A percentile compares a stretch with the other conserved stretches of the same genome.
Evolutionary conservation across 805 yeast species (phyloP).

Genomic region (Candida yuanshanica): DNA sequence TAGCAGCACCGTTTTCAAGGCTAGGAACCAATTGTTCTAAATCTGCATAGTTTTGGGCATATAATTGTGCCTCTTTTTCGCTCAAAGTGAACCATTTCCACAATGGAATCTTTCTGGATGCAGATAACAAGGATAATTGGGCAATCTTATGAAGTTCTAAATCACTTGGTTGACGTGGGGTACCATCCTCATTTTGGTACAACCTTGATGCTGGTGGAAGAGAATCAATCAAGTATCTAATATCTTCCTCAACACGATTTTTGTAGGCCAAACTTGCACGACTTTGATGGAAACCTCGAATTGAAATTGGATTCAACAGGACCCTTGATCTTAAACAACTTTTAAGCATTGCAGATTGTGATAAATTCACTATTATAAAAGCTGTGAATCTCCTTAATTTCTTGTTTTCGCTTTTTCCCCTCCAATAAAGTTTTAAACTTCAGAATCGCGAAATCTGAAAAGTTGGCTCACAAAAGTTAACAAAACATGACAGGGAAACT

Average conservation of each 20-base stretch:
- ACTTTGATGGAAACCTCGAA: constrained; percentile 10
- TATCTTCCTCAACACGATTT: constrained; percentile 50
- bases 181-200: constrained; percentile 71
- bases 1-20: constrained; percentile 39
- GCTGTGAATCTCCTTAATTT: background rate
- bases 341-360: background rate
- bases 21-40: constrained; percentile 47
- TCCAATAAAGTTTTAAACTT: background rate
- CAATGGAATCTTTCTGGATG: constrained; percentile 47
- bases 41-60: constrained; percentile 55
- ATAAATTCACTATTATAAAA: too few species aligned
- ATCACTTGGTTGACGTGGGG: constrained; percentile 65
- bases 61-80: constrained; percentile 47
- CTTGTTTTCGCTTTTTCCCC: too few species aligned
- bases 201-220: constrained; percentile 61
- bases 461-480: too few species aligned
- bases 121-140: constrained; percentile 56
- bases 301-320: too few species aligned
- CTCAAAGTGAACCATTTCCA: constrained; percentile 43
- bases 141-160: constrained; percentile 68
- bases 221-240: constrained; percentile 53
- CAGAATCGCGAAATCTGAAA: background rate
- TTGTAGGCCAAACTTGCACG: constrained; percentile 25
- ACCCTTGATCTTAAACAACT: background rate
- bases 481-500: too few species aligned